A percentile compares a stretch with the other conserved stretches of the same genome.
Evolutionary conservation across 768 basidiomycete species (phyloP).

Genomic region (Tricholoma sp.): DNA sequence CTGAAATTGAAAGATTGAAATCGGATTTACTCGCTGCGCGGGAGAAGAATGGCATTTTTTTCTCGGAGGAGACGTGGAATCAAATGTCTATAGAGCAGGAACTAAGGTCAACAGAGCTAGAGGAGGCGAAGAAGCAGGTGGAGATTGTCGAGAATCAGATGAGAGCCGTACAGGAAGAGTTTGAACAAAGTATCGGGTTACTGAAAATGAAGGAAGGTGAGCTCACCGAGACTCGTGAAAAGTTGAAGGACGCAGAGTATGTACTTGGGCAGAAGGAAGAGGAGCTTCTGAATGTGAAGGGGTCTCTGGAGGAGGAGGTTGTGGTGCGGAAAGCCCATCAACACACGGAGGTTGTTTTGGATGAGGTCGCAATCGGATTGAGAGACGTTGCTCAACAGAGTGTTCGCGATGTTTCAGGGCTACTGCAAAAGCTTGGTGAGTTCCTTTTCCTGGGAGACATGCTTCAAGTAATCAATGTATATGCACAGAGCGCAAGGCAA

Average conservation of each 20-base stretch:
- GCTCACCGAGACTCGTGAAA: constrained; percentile 55
- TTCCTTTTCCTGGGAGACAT: background rate
- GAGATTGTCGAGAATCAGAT: constrained; percentile 83
- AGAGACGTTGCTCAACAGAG: constrained; percentile 65
- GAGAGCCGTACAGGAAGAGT: constrained; percentile 78
- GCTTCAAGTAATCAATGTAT: constrained; percentile 8
- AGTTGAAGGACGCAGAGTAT: constrained; percentile 46
- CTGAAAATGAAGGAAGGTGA: constrained; percentile 75
- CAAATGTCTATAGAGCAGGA: constrained; percentile 78
- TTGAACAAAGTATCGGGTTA: constrained; percentile 81
- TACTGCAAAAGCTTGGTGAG: constrained; percentile 85
- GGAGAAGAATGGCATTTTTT: constrained; percentile 95
- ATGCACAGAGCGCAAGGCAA: constrained; percentile 65
- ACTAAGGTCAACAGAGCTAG: constrained; percentile 66
- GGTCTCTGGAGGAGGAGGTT: constrained; percentile 72
- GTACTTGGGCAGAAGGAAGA: constrained; percentile 48
- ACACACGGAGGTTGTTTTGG: constrained; percentile 62
- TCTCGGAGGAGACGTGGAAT: constrained; percentile 87
- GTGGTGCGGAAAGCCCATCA: constrained; percentile 76
- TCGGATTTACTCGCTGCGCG: constrained; percentile 85
- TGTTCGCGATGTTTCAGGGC: constrained; percentile 58
- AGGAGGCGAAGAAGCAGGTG: constrained; percentile 79
- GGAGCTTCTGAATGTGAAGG: constrained; percentile 55
- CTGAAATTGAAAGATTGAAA: constrained; percentile 90
- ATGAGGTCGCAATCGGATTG: constrained; percentile 67